A percentile compares a stretch with the other conserved stretches of the same genome.
Conservation (phyloP, 1,284 basidiomycete species). For the Ganoderma sp. region DNA sequence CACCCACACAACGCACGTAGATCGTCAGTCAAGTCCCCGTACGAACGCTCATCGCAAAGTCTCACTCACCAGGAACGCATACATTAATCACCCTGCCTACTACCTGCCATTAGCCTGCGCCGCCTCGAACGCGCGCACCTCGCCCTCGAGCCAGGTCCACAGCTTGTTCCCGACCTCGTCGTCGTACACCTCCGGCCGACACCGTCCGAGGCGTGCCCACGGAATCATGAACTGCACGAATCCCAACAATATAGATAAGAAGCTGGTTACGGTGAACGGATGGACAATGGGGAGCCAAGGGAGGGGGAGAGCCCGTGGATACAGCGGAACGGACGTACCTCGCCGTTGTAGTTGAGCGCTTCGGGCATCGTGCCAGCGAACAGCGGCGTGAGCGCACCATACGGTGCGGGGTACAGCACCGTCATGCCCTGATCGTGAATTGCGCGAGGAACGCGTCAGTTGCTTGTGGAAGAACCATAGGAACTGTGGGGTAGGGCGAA, state of each 20-base stretch:
- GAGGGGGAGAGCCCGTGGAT: too few relatives aligned
- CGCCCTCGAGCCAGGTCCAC: slow-evolving; percentile 50
- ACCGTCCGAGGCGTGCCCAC: slow-evolving; percentile 47
- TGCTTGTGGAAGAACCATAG: neutral
- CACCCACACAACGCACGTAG: neutral
- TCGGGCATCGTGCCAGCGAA: slow-evolving; percentile 46
- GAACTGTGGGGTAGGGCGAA: too few relatives aligned
- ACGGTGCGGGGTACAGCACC: neutral
- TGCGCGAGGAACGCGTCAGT: neutral
- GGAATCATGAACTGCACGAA: slow-evolving; percentile 49
- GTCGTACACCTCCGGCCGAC: slow-evolving; percentile 39
- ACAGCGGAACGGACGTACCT: slow-evolving; percentile 41
- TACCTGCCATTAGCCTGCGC: neutral
- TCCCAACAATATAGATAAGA: neutral
- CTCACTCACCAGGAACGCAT: neutral
- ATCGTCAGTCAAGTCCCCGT: neutral
- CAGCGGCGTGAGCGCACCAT: slow-evolving; percentile 4
- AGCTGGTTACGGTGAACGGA: too few relatives aligned
- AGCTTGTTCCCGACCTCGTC: slow-evolving; percentile 41
- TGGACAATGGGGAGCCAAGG: neutral
- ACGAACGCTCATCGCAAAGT: neutral
- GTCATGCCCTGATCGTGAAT: neutral
- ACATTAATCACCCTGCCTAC: neutral
- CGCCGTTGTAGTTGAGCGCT: slow-evolving; percentile 50
- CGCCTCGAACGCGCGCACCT: slow-evolving; percentile 33